phyloP scores from a whole-genome alignment of 176 grass and related monocot species.

The Phoenix roebelenii region DNA sequence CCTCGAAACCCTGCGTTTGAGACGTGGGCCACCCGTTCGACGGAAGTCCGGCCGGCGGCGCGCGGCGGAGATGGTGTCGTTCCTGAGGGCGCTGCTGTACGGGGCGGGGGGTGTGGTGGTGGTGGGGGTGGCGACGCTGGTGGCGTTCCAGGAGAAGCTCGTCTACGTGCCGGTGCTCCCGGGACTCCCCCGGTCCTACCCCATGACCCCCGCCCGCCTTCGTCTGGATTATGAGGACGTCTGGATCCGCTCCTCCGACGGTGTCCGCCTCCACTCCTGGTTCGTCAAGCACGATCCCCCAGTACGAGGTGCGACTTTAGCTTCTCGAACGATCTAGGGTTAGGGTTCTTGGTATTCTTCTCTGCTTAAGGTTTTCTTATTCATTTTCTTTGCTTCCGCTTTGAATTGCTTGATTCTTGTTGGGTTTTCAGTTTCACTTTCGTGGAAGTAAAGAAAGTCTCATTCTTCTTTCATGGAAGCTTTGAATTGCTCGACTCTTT shows the following conservation, averaged over 20 bases:
- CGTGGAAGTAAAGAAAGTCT: no score
- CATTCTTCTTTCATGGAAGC: no score
- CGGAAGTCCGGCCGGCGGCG: slow-evolving; percentile 19
- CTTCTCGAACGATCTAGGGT: no score
- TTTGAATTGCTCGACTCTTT: no score
- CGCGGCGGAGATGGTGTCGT: slow-evolving; percentile 39
- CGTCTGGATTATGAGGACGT: slow-evolving; percentile 75
- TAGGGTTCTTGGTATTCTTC: no score
- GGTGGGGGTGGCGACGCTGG: slow-evolving; percentile 63
- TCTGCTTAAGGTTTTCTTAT: no score
- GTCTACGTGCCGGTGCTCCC: slow-evolving; percentile 96
- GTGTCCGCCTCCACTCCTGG: slow-evolving; percentile 94
- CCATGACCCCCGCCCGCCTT: slow-evolving; percentile 56
- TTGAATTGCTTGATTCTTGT: no score
- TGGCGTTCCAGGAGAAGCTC: slow-evolving; percentile 90
- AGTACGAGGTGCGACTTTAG: slow-evolving; percentile 35
- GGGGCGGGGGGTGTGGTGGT: slow-evolving; percentile 68
- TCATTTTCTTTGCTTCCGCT: no score
- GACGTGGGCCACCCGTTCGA: slow-evolving; percentile 14
- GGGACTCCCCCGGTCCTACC: slow-evolving; percentile 69
- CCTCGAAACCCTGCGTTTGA: not conserved
- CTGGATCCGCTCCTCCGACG: slow-evolving; percentile 64
- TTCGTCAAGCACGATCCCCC: slow-evolving; percentile 70
- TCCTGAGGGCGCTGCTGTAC: slow-evolving; percentile 66
- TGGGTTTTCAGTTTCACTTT: no score